These are phyloP conservation scores for Brassica cretica DNA, from an alignment of 345 rosid species.

Conservation along the genomic window DNA sequence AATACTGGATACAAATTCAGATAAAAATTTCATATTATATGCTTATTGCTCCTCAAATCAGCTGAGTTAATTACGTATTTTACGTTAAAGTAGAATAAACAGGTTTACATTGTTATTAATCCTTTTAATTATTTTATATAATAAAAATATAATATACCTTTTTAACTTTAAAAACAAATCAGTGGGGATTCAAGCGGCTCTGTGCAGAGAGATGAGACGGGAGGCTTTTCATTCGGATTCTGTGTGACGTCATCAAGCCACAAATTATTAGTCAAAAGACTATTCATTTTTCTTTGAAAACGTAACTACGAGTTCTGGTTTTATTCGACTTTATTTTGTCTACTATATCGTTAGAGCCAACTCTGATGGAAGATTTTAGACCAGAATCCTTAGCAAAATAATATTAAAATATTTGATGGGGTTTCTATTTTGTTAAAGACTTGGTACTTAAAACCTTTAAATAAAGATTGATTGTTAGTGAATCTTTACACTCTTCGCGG, in stretches of 20 bases:
- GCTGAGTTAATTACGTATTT: slow-evolving; percentile 1
- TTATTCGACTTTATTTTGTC: slow-evolving; percentile 17
- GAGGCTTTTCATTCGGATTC: slow-evolving; percentile 55
- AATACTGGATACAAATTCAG: background rate
- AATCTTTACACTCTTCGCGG: too few species aligned
- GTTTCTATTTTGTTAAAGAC: too few species aligned
- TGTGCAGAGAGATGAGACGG: slow-evolving; percentile 41
- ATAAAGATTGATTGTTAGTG: too few species aligned
- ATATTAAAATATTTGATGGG: too few species aligned
- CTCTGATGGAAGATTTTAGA: too few species aligned
- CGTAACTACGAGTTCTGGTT: slow-evolving; percentile 27
- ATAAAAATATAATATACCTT: background rate
- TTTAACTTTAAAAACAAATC: background rate
- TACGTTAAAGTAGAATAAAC: background rate
- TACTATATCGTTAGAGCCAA: background rate
- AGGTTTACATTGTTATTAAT: background rate
- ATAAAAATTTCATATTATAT: background rate
- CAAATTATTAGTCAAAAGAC: slow-evolving; percentile 48
- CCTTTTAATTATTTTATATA: background rate
- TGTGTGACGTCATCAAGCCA: slow-evolving; percentile 44
- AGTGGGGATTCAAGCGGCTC: slow-evolving; percentile 26
- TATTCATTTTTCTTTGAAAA: slow-evolving; percentile 49
- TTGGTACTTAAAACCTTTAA: too few species aligned
- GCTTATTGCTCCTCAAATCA: background rate
- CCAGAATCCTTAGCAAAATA: too few species aligned